Conservation (phyloP, 2,329 filamentous ascomycete genomes). For the Mariannaea sp. region DNA sequence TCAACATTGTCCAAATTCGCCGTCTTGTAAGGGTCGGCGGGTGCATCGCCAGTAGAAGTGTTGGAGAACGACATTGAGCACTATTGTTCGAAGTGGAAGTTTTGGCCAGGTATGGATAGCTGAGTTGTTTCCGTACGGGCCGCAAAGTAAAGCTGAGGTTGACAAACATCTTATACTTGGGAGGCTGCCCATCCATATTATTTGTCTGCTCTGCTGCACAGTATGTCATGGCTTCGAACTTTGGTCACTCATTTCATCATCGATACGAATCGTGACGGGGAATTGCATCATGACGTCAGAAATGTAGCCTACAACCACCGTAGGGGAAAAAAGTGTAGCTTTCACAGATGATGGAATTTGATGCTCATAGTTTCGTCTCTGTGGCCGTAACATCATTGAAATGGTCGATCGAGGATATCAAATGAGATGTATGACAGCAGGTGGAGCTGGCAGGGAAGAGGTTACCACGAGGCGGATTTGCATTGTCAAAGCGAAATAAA, state of each 20-base stretch:
- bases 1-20: constrained; percentile 68
- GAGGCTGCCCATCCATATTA: no score
- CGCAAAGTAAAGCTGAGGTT: background rate
- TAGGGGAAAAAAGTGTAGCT: background rate
- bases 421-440: background rate
- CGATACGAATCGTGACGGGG: constrained; percentile 22
- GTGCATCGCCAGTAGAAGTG: constrained; percentile 63
- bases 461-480: background rate
- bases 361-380: no score
- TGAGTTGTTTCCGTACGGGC: background rate
- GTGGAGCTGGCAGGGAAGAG: background rate
- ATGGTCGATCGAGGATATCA: background rate
- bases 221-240: constrained; percentile 21
- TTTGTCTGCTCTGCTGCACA: constrained; percentile 6
- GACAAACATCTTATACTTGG: constrained; percentile 24
- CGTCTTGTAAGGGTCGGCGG: constrained; percentile 78
- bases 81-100: background rate
- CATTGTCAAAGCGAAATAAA: no score
- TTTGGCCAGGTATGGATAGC: background rate
- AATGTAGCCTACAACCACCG: constrained; percentile 6
- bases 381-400: background rate
- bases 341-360: background rate
- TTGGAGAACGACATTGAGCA: constrained; percentile 56
- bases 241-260: constrained; percentile 38
- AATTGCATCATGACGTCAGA: constrained; percentile 23